Evolutionary conservation across 139 green algal genomes (phyloP).

Genomic region (Zygnema cylindricum): DNA sequence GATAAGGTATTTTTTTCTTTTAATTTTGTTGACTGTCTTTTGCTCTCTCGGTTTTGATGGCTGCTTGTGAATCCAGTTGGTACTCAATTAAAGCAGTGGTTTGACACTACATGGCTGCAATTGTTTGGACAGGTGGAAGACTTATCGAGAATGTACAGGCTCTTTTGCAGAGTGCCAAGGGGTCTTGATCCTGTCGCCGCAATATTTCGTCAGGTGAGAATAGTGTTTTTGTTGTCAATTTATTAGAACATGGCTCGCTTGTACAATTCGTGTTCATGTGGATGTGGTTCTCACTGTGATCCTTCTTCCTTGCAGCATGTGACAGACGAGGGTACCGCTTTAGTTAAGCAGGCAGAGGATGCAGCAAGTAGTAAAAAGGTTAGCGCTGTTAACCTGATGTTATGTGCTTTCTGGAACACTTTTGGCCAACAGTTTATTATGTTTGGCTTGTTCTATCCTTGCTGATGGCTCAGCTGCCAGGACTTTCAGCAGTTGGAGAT

Average conservation of each 20-base stretch:
- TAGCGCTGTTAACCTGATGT: neutral
- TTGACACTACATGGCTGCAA: neutral
- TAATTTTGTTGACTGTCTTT: neutral
- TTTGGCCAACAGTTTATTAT: neutral
- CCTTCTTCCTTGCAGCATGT: constrained; percentile 91
- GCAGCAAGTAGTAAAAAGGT: constrained; percentile 63
- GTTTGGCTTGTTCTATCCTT: neutral
- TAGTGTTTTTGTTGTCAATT: neutral
- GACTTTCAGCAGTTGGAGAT: neutral
- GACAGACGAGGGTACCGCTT: constrained; percentile 80
- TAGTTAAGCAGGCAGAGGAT: constrained; percentile 68
- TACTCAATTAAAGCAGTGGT: no score
- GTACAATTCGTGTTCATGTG: no score
- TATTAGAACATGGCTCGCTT: no score
- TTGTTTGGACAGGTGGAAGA: constrained; percentile 73
- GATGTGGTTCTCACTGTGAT: no score
- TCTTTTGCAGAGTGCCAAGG: constrained; percentile 90
- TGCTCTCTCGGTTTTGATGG: no score
- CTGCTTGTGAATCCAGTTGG: no score
- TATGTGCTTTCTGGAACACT: neutral
- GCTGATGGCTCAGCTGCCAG: neutral
- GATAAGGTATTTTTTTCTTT: constrained; percentile 76
- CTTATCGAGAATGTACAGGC: constrained; percentile 94
- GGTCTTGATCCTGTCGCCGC: constrained; percentile 91
- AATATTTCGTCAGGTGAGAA: constrained; percentile 71